A percentile compares a stretch with the other conserved stretches of the same genome.
Evolutionary conservation across 306 rosid genomes (phyloP).

Genomic region (Vigna reflexopilosa): DNA sequence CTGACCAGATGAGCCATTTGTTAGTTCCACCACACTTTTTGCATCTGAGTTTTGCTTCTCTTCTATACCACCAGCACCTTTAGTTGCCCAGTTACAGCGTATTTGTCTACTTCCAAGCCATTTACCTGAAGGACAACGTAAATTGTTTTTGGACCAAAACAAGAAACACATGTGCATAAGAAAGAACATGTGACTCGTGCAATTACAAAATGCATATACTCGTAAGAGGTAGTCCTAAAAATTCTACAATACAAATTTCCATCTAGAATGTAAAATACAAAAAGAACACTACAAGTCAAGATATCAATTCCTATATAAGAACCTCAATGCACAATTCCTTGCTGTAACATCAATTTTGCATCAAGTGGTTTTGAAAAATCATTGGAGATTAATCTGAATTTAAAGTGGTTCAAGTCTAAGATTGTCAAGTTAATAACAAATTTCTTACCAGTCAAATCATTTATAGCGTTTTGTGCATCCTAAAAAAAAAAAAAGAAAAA

Average conservation of each 20-base stretch:
- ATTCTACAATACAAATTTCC: background rate
- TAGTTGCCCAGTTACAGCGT: constrained; percentile 98
- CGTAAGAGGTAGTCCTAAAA: background rate
- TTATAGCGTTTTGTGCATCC: constrained; percentile 98
- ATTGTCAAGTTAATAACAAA: constrained; percentile 14
- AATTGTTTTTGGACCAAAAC: background rate
- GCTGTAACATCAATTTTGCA: constrained; percentile 3
- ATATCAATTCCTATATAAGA: constrained; percentile 5
- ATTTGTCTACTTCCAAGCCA: constrained; percentile 99
- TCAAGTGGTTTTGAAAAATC: constrained; percentile 14
- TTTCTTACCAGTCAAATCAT: constrained; percentile 92
- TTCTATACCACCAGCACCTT: constrained; percentile 84
- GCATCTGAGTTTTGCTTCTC: constrained; percentile 83
- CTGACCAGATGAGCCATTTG: constrained; percentile 91
- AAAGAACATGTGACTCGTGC: background rate
- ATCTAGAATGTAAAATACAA: background rate
- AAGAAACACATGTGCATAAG: background rate
- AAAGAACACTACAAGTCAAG: background rate
- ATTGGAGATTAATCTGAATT: background rate
- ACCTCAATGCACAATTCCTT: constrained; percentile 2
- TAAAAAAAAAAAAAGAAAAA: constrained; percentile 41
- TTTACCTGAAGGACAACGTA: constrained; percentile 63
- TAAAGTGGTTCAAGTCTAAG: background rate
- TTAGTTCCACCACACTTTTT: constrained; percentile 88
- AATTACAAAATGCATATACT: background rate